These are phyloP conservation scores for Lipomyces spencermartinsiae DNA, from an alignment of 805 yeast genomes.

Conservation along the genomic window DNA sequence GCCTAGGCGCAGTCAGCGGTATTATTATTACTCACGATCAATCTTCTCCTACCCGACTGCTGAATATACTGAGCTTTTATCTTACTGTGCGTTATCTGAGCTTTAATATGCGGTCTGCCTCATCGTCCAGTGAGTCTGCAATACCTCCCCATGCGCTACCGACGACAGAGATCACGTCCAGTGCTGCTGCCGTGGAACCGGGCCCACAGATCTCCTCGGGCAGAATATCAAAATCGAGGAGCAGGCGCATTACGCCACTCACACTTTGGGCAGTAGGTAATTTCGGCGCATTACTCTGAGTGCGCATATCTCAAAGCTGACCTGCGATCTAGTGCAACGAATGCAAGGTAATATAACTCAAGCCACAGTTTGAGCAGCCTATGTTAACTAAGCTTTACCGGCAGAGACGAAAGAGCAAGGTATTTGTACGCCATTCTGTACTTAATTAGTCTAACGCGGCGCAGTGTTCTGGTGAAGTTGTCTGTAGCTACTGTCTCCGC, in stretches of 20 bases:
- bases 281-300: neutral
- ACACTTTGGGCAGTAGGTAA: neutral
- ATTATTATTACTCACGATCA: no score
- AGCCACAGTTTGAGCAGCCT: neutral
- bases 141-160: no score
- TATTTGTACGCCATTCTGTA: neutral
- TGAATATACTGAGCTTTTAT: no score
- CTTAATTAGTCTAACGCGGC: neutral
- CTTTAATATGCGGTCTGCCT: no score
- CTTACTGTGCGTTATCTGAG: no score
- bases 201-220: neutral
- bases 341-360: neutral
- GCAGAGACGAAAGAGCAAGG: neutral
- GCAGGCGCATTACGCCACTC: neutral
- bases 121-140: no score
- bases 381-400: neutral
- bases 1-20: no score
- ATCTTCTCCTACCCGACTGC: no score
- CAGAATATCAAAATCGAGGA: neutral
- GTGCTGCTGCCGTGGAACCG: no score
- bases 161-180: no score
- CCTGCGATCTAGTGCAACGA: conserved; percentile 5
- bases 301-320: neutral
- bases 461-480: conserved; percentile 23
- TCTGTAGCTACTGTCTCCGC: conserved; percentile 20